Evolutionary conservation across 2,329 filamentous ascomycete species (phyloP).

Genomic region (Nemania abortiva): DNA sequence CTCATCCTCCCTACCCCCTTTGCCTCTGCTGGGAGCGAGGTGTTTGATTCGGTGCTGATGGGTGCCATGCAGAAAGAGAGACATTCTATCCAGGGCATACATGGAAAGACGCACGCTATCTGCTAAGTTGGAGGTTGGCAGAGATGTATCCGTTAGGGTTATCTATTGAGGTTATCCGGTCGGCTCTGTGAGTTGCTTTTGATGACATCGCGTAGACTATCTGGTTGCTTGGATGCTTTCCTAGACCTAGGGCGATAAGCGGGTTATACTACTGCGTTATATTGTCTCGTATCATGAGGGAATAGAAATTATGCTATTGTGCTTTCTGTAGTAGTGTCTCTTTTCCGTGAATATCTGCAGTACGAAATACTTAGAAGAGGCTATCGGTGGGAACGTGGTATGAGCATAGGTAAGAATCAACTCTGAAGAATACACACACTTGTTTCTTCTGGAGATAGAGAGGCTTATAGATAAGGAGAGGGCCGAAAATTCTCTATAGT

Average conservation of each 20-base stretch:
- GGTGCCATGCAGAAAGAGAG: conserved; percentile 72
- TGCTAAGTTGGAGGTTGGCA: conserved; percentile 65
- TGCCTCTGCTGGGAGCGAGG: neutral
- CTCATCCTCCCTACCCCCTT: no score
- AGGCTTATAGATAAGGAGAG: neutral
- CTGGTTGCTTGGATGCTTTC: conserved; percentile 10
- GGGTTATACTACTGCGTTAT: conserved; percentile 13
- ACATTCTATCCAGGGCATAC: conserved; percentile 90
- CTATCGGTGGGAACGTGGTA: neutral
- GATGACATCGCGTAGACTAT: conserved; percentile 14
- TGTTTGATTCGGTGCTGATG: conserved; percentile 14
- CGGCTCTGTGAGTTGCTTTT: conserved; percentile 15
- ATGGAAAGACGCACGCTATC: conserved; percentile 88
- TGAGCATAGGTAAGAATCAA: neutral
- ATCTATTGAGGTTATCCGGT: neutral
- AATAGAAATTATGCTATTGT: conserved; percentile 11
- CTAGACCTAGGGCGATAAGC: conserved; percentile 16
- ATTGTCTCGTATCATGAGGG: conserved; percentile 13
- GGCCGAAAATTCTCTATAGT: neutral
- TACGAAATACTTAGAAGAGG: neutral
- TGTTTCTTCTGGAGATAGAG: neutral
- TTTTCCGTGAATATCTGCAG: neutral
- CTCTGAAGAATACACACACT: neutral
- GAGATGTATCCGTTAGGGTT: neutral
- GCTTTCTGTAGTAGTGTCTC: neutral